These are phyloP conservation scores for Vitis vinifera DNA, from an alignment of 164 flowering plant genomes.

Conservation along the genomic window ASM3070453v1 NC_081821.1:10467001-10467500, in stretches of 20 bases:
- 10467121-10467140: slow-evolving; percentile 38
- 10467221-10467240: slow-evolving; percentile 45
- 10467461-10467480: slow-evolving; percentile 67
- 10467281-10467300: not conserved
- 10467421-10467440: slow-evolving; percentile 85
- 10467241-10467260: slow-evolving; percentile 16
- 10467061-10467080: slow-evolving; percentile 18
- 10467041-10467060: not conserved
- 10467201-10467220: slow-evolving; percentile 40
- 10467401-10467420: slow-evolving; percentile 60
- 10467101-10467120: slow-evolving; percentile 58
- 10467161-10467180: slow-evolving; percentile 53
- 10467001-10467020: too few species aligned
- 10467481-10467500: not conserved
- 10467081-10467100: slow-evolving; percentile 64
- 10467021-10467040: too few species aligned
- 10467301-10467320: not conserved
- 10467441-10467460: slow-evolving; percentile 83
- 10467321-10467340: not conserved
- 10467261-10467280: slow-evolving; percentile 38
- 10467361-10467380: slow-evolving; percentile 34
- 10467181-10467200: slow-evolving; percentile 32
- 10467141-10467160: slow-evolving; percentile 67
- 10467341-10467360: slow-evolving; percentile 2
- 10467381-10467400: slow-evolving; percentile 34